Evolutionary conservation across 176 grass and related monocot species (phyloP), one percentile per base, ranked within the genome.

Genomic region (Ampelocalamus luodianensis): DNA sequence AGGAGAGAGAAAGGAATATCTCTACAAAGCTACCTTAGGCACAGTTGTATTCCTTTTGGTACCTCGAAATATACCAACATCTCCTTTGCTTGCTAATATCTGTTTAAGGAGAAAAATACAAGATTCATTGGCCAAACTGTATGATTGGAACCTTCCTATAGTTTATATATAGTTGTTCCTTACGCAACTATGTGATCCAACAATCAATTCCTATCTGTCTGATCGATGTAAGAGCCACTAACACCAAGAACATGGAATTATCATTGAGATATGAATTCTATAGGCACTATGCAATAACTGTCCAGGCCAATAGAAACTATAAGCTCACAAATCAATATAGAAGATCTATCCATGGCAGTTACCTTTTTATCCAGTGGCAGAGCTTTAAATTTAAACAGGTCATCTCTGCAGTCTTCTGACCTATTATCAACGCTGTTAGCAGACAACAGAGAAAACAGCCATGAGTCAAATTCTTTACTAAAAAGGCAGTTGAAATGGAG

Each of bases 321-420:
- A 65, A 34, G 7, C 42, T 67, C 48, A 83, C 58, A 85, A 61
- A 81, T 49, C 72, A 58, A 73, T 7, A 78, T 17, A 82, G 1
- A 66, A 66, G 45, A 48, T 22, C 11, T 72, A 48, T 68, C 3
- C 74, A 45, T 20, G 60, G 9, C 26, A 85, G 34, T 27, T 91
- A 97, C 94, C 92, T 94, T 97, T 83, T 87, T 94, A 94, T 92
- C 82, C 75, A 88, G 11, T 3, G 80, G 65, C 43, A 43, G 77
- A 64, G 94, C 90, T 89, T 91, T 94, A 80, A 94, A 97, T 90
- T 86, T 89, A 67, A 84, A 94, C 36, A 83, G 7, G 46, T 36
- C 82, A 38, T 67, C 67, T 71, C 83, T 90, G 74, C 46, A 70
- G 56, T 92, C 81, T 68, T 91, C 68, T 43, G 34, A 6, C 43